Evolutionary conservation across 2,329 filamentous ascomycete species (phyloP).

Genomic region (Gnomoniopsis sp.): DNA sequence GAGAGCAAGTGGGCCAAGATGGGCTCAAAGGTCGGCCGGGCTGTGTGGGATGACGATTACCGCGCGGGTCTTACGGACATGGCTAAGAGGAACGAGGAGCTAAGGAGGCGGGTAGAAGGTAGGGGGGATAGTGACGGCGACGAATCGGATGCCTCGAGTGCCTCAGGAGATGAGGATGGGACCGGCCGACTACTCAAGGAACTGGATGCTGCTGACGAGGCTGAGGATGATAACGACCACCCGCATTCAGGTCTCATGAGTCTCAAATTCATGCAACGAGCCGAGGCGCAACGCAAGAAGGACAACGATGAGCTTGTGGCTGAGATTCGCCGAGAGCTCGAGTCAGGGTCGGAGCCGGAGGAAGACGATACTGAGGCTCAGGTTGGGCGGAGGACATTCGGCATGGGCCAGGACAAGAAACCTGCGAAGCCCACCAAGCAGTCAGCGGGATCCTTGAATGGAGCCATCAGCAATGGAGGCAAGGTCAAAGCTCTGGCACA

Average conservation of each 20-base stretch:
- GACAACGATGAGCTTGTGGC: slow-evolving; percentile 75
- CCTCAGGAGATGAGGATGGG: slow-evolving; percentile 56
- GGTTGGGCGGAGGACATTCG: slow-evolving; percentile 69
- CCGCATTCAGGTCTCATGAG: slow-evolving; percentile 67
- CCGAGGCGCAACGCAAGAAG: slow-evolving; percentile 73
- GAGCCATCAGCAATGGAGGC: slow-evolving; percentile 13
- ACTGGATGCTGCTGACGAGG: slow-evolving; percentile 39
- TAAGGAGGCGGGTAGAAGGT: slow-evolving; percentile 75
- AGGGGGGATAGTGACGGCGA: slow-evolving; percentile 39
- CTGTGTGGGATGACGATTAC: slow-evolving; percentile 86
- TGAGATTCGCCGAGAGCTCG: slow-evolving; percentile 69
- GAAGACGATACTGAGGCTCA: slow-evolving; percentile 51
- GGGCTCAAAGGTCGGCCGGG: slow-evolving; percentile 72
- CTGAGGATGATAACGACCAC: slow-evolving; percentile 44
- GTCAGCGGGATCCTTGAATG: not conserved
- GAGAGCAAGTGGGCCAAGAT: slow-evolving; percentile 93
- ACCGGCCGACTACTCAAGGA: slow-evolving; percentile 46
- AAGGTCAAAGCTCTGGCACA: slow-evolving; percentile 2
- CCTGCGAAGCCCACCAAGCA: slow-evolving; percentile 26
- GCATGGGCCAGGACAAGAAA: slow-evolving; percentile 39
- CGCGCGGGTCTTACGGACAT: slow-evolving; percentile 75
- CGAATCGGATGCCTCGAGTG: slow-evolving; percentile 50
- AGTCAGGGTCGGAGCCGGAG: slow-evolving; percentile 54
- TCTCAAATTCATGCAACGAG: slow-evolving; percentile 94
- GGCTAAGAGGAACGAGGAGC: slow-evolving; percentile 77